Percentiles rank a stretch among this genome's conserved stretches.
phyloP scores from a whole-genome alignment of 2,329 filamentous ascomycete genomes.

The Diplodia sapinea region DNA sequence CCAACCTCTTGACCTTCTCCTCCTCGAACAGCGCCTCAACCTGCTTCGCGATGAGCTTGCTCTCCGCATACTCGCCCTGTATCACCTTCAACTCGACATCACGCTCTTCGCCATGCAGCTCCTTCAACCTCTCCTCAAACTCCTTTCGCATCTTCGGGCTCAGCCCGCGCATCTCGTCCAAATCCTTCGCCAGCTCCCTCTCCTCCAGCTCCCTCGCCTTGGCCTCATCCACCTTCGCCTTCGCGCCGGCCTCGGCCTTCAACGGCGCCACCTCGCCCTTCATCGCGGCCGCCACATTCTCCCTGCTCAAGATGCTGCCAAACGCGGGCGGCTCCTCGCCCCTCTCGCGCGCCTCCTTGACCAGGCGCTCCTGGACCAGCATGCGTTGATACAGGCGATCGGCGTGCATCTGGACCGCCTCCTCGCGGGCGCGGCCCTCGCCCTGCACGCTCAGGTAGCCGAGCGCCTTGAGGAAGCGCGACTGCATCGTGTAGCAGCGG shows the following conservation, averaged over 20 bases:
- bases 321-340: conserved; percentile 63
- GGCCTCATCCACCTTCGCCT: background rate
- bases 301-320: conserved; percentile 55
- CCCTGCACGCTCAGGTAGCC: conserved; percentile 79
- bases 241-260: background rate
- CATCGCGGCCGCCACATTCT: conserved; percentile 38
- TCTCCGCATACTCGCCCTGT: conserved; percentile 41
- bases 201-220: conserved; percentile 41
- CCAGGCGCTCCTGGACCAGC: conserved; percentile 76
- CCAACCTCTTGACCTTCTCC: conserved; percentile 30
- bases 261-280: conserved; percentile 8
- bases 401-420: conserved; percentile 88
- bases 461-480: conserved; percentile 86
- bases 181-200: conserved; percentile 35
- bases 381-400: conserved; percentile 89
- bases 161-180: conserved; percentile 42
- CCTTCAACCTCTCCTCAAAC: conserved; percentile 44
- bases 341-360: conserved; percentile 70
- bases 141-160: conserved; percentile 40
- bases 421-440: conserved; percentile 73
- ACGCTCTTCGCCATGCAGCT: conserved; percentile 40
- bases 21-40: conserved; percentile 37
- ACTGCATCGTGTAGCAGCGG: conserved; percentile 87
- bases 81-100: conserved; percentile 45
- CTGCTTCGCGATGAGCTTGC: conserved; percentile 41